These are phyloP conservation scores for Ramaria sp. DNA, from an alignment of 768 basidiomycete genomes.

Conservation along the genomic window DNA sequence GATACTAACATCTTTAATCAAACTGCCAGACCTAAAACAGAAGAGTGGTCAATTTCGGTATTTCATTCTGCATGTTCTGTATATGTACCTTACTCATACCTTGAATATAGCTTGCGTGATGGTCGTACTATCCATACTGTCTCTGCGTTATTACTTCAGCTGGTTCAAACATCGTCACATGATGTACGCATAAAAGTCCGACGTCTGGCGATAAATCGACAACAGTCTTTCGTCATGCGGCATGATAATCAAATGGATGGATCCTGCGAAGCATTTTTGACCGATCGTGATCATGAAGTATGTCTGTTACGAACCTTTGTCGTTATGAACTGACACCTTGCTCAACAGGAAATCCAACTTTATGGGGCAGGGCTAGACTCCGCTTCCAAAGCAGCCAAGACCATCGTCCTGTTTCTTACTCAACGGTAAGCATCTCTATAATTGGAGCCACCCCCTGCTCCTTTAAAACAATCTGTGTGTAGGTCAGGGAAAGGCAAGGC, in stretches of 20 bases:
- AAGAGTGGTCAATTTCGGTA: conserved; percentile 85
- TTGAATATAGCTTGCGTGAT: conserved; percentile 60
- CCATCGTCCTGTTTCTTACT: conserved; percentile 69
- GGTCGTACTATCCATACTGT: conserved; percentile 89
- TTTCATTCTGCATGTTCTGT: background rate
- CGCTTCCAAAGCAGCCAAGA: conserved; percentile 75
- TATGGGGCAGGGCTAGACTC: conserved; percentile 69
- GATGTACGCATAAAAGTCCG: conserved; percentile 68
- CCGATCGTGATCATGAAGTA: conserved; percentile 61
- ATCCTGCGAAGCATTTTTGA: conserved; percentile 39
- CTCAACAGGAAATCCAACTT: conserved; percentile 50
- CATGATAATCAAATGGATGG: conserved; percentile 45
- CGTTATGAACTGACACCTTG: background rate
- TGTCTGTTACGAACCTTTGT: conserved; percentile 4
- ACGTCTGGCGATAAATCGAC: conserved; percentile 48
- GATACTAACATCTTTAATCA: conserved; percentile 81
- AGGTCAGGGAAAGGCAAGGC: conserved; percentile 81
- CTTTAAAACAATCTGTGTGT: conserved; percentile 11
- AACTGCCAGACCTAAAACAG: conserved; percentile 82
- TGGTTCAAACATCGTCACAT: conserved; percentile 92
- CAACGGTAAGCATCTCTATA: conserved; percentile 31
- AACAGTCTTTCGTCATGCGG: conserved; percentile 47
- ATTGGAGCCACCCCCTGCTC: background rate
- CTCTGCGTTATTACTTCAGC: conserved; percentile 84
- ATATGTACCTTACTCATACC: background rate